phyloP scores from a whole-genome alignment of 2,329 filamentous ascomycete species.

The Xylaria sp. region DNA sequence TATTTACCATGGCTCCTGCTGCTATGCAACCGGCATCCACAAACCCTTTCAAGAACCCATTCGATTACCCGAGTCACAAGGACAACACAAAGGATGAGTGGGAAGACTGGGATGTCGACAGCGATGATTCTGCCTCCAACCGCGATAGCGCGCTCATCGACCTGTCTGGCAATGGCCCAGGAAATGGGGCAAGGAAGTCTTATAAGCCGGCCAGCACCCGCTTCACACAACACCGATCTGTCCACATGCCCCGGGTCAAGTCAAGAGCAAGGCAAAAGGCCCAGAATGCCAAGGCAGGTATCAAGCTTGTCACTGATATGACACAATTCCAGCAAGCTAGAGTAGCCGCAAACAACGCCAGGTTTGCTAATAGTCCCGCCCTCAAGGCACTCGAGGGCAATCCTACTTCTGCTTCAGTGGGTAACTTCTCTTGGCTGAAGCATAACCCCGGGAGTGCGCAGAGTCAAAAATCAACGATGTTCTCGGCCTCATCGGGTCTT shows the following conservation, averaged over 20 bases:
- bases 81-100: conserved; percentile 47
- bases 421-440: conserved; percentile 68
- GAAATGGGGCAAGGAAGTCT: conserved; percentile 32
- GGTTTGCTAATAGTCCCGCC: conserved; percentile 69
- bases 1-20: conserved; percentile 44
- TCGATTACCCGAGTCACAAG: conserved; percentile 33
- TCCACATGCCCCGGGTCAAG: conserved; percentile 60
- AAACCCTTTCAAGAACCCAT: conserved; percentile 40
- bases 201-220: conserved; percentile 35
- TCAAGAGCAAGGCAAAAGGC: conserved; percentile 71
- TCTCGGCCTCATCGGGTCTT: conserved; percentile 57
- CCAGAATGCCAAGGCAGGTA: conserved; percentile 70
- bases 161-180: conserved; percentile 37
- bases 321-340: conserved; percentile 61
- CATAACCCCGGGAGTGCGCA: conserved; percentile 50
- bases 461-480: conserved; percentile 44
- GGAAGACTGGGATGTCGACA: conserved; percentile 50
- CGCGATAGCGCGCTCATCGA: conserved; percentile 43
- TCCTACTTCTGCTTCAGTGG: conserved; percentile 64
- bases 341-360: conserved; percentile 53
- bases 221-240: conserved; percentile 47
- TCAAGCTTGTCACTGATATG: conserved; percentile 77
- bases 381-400: conserved; percentile 69
- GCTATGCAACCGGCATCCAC: conserved; percentile 35
- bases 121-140: conserved; percentile 41